Conservation (phyloP, 1,284 basidiomycete genomes). For the Microstroma glucosiphilum region DNA sequence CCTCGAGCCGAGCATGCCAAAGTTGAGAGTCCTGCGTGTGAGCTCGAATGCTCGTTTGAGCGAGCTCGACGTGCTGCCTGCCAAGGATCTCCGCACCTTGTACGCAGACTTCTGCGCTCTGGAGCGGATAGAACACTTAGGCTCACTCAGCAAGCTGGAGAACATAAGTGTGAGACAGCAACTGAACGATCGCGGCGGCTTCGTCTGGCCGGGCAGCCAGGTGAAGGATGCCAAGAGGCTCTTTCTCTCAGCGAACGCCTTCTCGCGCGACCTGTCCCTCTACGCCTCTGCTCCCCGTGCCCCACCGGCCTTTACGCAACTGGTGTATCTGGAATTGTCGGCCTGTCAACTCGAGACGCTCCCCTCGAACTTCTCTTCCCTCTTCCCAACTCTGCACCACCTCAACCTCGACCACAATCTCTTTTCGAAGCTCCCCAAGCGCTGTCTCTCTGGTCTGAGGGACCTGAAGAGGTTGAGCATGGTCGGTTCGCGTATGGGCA, state of each 20-base stretch:
- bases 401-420: constrained; percentile 61
- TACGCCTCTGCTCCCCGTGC: neutral
- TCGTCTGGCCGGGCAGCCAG: constrained; percentile 63
- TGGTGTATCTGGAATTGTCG: constrained; percentile 87
- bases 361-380: constrained; percentile 62
- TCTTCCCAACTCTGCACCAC: constrained; percentile 79
- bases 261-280: constrained; percentile 17
- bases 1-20: constrained; percentile 27
- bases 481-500: constrained; percentile 40
- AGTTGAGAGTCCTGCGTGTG: constrained; percentile 67
- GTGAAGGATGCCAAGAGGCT: constrained; percentile 83
- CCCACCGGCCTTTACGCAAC: constrained; percentile 64
- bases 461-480: constrained; percentile 42
- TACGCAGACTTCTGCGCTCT: constrained; percentile 86
- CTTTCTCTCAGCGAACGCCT: constrained; percentile 77
- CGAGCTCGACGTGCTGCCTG: constrained; percentile 63
- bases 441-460: constrained; percentile 16
- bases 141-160: constrained; percentile 66
- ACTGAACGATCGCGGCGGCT: constrained; percentile 57
- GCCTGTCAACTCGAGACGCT: constrained; percentile 73
- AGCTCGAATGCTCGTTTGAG: constrained; percentile 70
- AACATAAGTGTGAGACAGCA: constrained; percentile 89
- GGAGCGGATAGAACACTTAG: constrained; percentile 53
- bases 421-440: constrained; percentile 28
- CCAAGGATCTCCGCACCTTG: constrained; percentile 74